Evolutionary conservation across 805 yeast species (phyloP).

Genomic region (Torulaspora microellipsoides): DNA sequence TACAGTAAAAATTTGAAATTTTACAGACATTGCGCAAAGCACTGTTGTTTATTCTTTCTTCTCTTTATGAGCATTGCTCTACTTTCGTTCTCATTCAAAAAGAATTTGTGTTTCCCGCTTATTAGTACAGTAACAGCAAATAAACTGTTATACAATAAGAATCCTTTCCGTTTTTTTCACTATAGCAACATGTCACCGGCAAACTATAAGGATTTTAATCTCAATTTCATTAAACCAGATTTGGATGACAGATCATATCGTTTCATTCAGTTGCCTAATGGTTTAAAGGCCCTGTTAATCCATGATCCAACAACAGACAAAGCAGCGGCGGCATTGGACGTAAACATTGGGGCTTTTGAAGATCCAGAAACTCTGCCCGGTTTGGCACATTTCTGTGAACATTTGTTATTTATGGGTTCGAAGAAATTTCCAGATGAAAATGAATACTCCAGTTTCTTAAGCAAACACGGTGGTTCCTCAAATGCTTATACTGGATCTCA

Average conservation of each 20-base stretch:
- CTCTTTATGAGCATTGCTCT: constrained; percentile 13
- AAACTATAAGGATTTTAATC: constrained; percentile 16
- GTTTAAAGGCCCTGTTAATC: constrained; percentile 56
- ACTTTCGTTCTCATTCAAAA: constrained; percentile 2
- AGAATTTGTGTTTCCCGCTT: background rate
- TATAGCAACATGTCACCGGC: constrained; percentile 5
- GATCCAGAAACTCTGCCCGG: constrained; percentile 65
- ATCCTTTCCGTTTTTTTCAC: background rate
- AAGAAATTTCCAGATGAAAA: constrained; percentile 72
- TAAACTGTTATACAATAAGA: no score
- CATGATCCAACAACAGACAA: constrained; percentile 68
- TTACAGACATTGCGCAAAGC: no score
- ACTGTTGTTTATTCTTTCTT: background rate
- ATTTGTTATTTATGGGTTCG: constrained; percentile 77
- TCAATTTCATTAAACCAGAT: constrained; percentile 38
- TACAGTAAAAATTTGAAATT: no score
- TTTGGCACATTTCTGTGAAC: constrained; percentile 74
- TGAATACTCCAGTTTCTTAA: constrained; percentile 67
- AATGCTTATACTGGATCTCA: constrained; percentile 90
- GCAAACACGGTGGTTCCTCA: constrained; percentile 82
- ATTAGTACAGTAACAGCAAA: no score
- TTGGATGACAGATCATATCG: constrained; percentile 75
- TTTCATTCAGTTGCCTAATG: constrained; percentile 53
- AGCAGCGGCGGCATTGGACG: constrained; percentile 76
- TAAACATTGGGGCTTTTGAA: constrained; percentile 69